A percentile compares a stretch with the other conserved stretches of the same genome.
Conservation (phyloP, 2,329 filamentous ascomycete genomes). For the Aspergillus sp. region DNA sequence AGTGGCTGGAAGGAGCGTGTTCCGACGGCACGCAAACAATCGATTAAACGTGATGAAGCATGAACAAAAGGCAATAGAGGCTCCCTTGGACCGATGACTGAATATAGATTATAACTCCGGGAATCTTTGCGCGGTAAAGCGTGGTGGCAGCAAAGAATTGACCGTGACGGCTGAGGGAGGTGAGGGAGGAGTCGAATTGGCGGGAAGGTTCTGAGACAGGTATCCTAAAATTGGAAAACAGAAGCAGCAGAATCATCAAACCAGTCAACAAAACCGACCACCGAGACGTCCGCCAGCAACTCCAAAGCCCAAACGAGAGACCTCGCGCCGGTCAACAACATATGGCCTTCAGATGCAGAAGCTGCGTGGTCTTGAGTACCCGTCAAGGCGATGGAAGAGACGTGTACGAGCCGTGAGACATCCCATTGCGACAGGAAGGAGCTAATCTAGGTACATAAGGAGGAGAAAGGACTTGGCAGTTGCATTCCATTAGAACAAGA, state of each 20-base stretch:
- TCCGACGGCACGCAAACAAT: neutral
- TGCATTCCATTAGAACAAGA: neutral
- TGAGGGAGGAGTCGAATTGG: neutral
- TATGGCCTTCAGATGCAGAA: neutral
- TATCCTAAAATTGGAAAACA: neutral
- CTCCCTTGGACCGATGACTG: neutral
- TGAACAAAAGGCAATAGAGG: neutral
- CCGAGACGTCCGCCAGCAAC: neutral
- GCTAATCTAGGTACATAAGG: neutral
- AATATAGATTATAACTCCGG: neutral
- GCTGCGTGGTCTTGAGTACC: neutral
- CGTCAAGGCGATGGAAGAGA: neutral
- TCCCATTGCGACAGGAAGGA: neutral
- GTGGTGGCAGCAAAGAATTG: neutral
- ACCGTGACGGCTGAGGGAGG: neutral
- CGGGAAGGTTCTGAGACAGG: neutral
- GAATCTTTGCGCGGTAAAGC: neutral
- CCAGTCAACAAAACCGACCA: neutral
- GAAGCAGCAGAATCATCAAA: neutral
- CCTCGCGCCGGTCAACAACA: neutral
- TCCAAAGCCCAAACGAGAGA: neutral
- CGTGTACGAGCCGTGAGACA: neutral
- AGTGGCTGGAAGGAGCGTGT: slow-evolving; percentile 1
- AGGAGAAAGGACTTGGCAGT: neutral
- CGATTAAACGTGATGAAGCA: neutral